Evolutionary conservation across 2,329 filamentous ascomycete species (phyloP).

Genomic region (Sporothrix brasiliensis): DNA sequence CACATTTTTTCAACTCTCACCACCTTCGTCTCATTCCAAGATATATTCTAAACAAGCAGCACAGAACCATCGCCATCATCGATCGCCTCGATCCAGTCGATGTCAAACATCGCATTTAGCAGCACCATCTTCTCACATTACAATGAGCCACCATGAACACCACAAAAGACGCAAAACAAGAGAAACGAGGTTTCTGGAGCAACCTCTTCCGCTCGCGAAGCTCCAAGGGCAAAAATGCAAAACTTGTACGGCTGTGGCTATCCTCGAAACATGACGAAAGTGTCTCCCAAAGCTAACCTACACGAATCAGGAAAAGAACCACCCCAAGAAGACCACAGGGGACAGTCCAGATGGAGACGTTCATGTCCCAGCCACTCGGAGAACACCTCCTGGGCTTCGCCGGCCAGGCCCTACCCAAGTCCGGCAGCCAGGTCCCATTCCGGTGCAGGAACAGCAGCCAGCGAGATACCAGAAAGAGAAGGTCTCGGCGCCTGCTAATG

Average conservation of each 20-base stretch:
- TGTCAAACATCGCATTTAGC: not conserved
- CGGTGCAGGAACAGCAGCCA: not conserved
- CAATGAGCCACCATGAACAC: constrained; percentile 34
- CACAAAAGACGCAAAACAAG: constrained; percentile 47
- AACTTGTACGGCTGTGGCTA: constrained; percentile 42
- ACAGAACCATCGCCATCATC: not conserved
- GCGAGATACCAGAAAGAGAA: constrained; percentile 5
- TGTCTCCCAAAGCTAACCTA: constrained; percentile 20
- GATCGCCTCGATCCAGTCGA: not conserved
- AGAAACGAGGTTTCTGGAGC: constrained; percentile 53
- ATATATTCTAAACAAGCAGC: not conserved
- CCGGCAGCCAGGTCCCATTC: constrained; percentile 26
- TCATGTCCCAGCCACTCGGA: constrained; percentile 38
- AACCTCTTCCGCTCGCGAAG: constrained; percentile 55
- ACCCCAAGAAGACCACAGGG: constrained; percentile 39
- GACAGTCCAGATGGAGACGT: not conserved
- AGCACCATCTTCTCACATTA: constrained; percentile 7
- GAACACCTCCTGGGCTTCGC: not conserved
- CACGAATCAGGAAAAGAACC: constrained; percentile 42
- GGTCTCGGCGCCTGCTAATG: not conserved
- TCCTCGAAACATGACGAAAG: not conserved
- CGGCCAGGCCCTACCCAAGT: not conserved
- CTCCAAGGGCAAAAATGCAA: constrained; percentile 43
- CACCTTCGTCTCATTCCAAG: not conserved
- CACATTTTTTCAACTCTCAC: not conserved